A percentile compares a stretch with the other conserved stretches of the same genome.
phyloP scores from a whole-genome alignment of 345 rosid genomes.

The Carallia pectinifolia region DNA sequence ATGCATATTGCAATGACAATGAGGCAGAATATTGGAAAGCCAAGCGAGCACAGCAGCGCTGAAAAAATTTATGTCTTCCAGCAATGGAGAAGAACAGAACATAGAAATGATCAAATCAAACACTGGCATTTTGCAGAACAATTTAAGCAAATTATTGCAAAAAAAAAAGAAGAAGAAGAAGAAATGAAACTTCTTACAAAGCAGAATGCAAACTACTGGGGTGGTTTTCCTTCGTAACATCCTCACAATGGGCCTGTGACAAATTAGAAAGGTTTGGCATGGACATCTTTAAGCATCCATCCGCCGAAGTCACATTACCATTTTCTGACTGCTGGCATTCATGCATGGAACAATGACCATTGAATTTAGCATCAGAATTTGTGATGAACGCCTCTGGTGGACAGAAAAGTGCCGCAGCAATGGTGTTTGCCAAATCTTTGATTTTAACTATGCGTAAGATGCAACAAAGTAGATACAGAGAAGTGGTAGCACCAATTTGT shows the following conservation, averaged over 20 bases:
- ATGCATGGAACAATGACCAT: constrained; percentile 43
- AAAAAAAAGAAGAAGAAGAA: background rate
- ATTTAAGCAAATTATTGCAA: too few species aligned
- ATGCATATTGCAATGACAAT: too few species aligned
- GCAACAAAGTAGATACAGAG: constrained; percentile 89
- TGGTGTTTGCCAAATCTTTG: constrained; percentile 89
- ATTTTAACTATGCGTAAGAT: constrained; percentile 92
- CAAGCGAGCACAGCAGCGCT: too few species aligned
- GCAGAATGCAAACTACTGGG: constrained; percentile 34
- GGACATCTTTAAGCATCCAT: constrained; percentile 32
- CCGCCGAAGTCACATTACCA: constrained; percentile 30
- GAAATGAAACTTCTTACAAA: constrained; percentile 41
- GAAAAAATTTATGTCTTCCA: too few species aligned
- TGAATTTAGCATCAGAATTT: constrained; percentile 50
- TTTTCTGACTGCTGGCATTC: constrained; percentile 40
- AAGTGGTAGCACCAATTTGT: constrained; percentile 66
- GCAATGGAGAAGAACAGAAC: too few species aligned
- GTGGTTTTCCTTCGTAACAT: constrained; percentile 23
- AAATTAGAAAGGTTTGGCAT: constrained; percentile 38
- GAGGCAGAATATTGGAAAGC: too few species aligned
- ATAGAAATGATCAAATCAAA: background rate
- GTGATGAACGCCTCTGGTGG: constrained; percentile 55
- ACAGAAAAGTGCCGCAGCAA: constrained; percentile 87
- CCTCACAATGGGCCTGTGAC: constrained; percentile 41
- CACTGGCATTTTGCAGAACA: background rate